Conservation (phyloP, 2,329 filamentous ascomycete genomes). For the Dothiorella sarmentorum region DNA sequence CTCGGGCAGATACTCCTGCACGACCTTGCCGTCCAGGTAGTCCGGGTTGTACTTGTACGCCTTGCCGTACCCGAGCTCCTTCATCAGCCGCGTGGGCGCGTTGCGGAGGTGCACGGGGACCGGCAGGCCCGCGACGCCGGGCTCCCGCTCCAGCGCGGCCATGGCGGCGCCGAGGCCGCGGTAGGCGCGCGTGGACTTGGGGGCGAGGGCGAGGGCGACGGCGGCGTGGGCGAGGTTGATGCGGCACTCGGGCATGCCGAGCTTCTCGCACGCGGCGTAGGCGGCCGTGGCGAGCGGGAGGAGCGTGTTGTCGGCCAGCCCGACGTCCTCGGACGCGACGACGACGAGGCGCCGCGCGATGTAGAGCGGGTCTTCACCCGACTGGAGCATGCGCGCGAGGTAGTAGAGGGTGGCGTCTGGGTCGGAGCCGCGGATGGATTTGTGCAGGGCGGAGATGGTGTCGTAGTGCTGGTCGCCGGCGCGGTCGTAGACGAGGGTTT, state of each 20-base stretch:
- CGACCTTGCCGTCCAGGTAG: slow-evolving; percentile 75
- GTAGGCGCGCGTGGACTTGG: slow-evolving; percentile 86
- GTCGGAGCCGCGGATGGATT: slow-evolving; percentile 84
- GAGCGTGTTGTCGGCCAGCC: slow-evolving; percentile 80
- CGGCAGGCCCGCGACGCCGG: slow-evolving; percentile 74
- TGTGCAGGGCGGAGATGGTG: slow-evolving; percentile 95
- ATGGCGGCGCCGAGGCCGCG: slow-evolving; percentile 77
- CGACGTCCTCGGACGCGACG: slow-evolving; percentile 90
- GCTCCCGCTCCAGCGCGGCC: slow-evolving; percentile 70
- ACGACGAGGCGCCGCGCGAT: slow-evolving; percentile 91
- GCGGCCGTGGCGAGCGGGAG: slow-evolving; percentile 80
- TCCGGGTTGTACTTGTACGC: slow-evolving; percentile 98
- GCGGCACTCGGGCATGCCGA: slow-evolving; percentile 90
- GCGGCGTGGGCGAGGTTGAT: slow-evolving; percentile 88
- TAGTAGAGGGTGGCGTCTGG: slow-evolving; percentile 91
- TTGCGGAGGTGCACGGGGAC: slow-evolving; percentile 88
- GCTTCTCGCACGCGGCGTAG: slow-evolving; percentile 84
- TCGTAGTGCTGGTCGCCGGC: slow-evolving; percentile 97
- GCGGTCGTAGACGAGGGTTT: slow-evolving; percentile 91
- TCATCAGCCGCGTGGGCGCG: slow-evolving; percentile 88
- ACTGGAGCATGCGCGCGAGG: slow-evolving; percentile 90
- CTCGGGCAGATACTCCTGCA: slow-evolving; percentile 87
- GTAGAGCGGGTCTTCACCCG: slow-evolving; percentile 89
- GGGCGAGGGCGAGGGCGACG: slow-evolving; percentile 74
- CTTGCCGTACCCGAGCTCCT: slow-evolving; percentile 82